Conservation (phyloP, 2,329 filamentous ascomycete genomes). For the Chaetomium sp. region DNA sequence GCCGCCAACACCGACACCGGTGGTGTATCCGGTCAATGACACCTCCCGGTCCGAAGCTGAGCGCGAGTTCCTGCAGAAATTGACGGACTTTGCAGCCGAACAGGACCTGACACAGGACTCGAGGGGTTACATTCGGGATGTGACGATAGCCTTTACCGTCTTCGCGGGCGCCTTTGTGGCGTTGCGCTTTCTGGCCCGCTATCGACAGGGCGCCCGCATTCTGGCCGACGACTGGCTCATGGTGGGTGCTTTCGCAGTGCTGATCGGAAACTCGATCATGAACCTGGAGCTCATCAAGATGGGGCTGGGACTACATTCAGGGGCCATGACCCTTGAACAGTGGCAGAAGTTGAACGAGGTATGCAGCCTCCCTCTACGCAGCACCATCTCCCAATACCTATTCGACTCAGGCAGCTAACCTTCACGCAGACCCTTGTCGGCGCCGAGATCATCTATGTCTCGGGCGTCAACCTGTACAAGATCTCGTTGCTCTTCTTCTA, state of each 20-base stretch:
- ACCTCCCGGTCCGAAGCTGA: conserved; percentile 15
- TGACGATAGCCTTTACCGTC: conserved; percentile 17
- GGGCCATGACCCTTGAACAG: conserved; percentile 6
- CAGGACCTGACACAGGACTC: conserved; percentile 15
- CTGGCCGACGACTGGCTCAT: conserved; percentile 16
- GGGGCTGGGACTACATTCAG: conserved; percentile 18
- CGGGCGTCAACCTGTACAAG: conserved; percentile 19
- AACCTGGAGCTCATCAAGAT: conserved; percentile 12
- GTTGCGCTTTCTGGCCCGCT: conserved; percentile 15
- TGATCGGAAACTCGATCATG: conserved; percentile 20
- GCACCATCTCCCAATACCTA: not conserved
- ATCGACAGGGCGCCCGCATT: conserved; percentile 13
- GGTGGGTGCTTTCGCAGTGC: conserved; percentile 3
- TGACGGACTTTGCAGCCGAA: conserved; percentile 12
- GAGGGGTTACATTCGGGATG: conserved; percentile 11
- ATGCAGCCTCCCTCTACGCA: not conserved
- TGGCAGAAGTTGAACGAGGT: conserved; percentile 17
- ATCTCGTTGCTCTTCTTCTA: conserved; percentile 21
- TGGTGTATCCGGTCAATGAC: conserved; percentile 21
- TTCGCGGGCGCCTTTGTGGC: conserved; percentile 17
- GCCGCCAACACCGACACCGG: conserved; percentile 7
- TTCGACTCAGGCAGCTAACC: not conserved
- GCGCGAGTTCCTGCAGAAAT: conserved; percentile 10
- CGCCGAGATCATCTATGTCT: conserved; percentile 21
- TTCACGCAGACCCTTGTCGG: conserved; percentile 15